Conservation (phyloP, 352 stramenopile species). For the Aphanomyces stellatus region DNA sequence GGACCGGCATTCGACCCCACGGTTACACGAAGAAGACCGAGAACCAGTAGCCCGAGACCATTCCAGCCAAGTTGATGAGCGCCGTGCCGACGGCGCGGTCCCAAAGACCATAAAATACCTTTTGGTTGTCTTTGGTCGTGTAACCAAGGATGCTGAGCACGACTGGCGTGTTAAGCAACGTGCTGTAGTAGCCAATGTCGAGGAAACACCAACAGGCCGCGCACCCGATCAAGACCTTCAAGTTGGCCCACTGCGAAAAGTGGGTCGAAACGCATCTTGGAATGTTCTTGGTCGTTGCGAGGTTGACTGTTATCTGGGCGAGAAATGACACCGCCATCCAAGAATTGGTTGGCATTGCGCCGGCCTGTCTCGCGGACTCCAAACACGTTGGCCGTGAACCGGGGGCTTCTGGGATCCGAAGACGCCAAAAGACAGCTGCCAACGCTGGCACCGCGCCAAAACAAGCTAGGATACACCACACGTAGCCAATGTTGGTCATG, state of each 20-base stretch:
- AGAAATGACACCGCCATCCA: background rate
- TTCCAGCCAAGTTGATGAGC: constrained; percentile 40
- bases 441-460: background rate
- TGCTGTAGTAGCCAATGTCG: constrained; percentile 54
- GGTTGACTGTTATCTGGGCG: too few species aligned
- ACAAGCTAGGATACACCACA: background rate
- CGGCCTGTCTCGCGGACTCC: background rate
- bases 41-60: constrained; percentile 56
- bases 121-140: constrained; percentile 32
- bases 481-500: background rate
- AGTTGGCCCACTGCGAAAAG: constrained; percentile 32
- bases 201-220: constrained; percentile 47
- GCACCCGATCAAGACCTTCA: constrained; percentile 40
- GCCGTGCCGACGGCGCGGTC: constrained; percentile 34
- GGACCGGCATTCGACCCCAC: constrained; percentile 44
- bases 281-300: constrained; percentile 37
- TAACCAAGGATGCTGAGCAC: constrained; percentile 39
- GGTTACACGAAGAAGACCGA: constrained; percentile 46
- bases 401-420: background rate
- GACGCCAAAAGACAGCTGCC: background rate
- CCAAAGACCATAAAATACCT: constrained; percentile 36
- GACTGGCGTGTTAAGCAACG: constrained; percentile 37
- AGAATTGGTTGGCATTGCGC: background rate
- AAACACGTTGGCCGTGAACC: background rate
- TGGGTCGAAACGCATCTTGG: constrained; percentile 27